A percentile compares a stretch with the other conserved stretches of the same genome.
Evolutionary conservation across 352 stramenopile genomes (phyloP).

Genomic region (Porosira glacialis): DNA sequence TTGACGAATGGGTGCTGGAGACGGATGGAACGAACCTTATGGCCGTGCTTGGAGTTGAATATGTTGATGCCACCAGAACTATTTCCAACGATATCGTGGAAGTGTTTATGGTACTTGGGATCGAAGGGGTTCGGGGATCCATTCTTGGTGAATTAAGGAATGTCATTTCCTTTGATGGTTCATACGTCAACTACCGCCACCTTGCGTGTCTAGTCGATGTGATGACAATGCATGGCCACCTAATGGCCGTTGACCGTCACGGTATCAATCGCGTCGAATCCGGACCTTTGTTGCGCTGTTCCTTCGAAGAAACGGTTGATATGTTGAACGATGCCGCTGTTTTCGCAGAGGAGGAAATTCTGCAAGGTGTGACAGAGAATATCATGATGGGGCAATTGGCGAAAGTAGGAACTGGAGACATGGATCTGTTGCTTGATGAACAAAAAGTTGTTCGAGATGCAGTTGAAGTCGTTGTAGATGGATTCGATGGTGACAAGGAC

Average conservation of each 20-base stretch:
- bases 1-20: constrained; percentile 97
- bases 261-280: constrained; percentile 99
- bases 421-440: constrained; percentile 97
- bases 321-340: constrained; percentile 98
- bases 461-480: constrained; percentile 94
- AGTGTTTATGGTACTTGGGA: constrained; percentile 94
- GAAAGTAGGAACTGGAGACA: constrained; percentile 93
- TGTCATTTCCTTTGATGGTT: constrained; percentile 99
- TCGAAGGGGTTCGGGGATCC: constrained; percentile 94
- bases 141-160: constrained; percentile 98
- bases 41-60: constrained; percentile 60
- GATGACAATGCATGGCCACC: constrained; percentile 98
- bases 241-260: constrained; percentile 98
- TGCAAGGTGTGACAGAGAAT: constrained; percentile 98
- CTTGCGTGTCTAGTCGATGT: constrained; percentile 98
- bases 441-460: constrained; percentile 94
- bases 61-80: constrained; percentile 92
- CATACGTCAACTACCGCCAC: constrained; percentile 96
- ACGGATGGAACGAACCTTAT: constrained; percentile 98
- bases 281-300: constrained; percentile 94
- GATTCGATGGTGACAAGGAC: constrained; percentile 89
- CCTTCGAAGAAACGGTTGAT: constrained; percentile 99
- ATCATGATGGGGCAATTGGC: constrained; percentile 97
- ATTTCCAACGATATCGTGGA: constrained; percentile 97
- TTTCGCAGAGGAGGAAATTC: constrained; percentile 94